A percentile compares a stretch with the other conserved stretches of the same genome.
phyloP scores from a whole-genome alignment of 2,329 filamentous ascomycete genomes.

The Elsinoe fawcettii region DNA sequence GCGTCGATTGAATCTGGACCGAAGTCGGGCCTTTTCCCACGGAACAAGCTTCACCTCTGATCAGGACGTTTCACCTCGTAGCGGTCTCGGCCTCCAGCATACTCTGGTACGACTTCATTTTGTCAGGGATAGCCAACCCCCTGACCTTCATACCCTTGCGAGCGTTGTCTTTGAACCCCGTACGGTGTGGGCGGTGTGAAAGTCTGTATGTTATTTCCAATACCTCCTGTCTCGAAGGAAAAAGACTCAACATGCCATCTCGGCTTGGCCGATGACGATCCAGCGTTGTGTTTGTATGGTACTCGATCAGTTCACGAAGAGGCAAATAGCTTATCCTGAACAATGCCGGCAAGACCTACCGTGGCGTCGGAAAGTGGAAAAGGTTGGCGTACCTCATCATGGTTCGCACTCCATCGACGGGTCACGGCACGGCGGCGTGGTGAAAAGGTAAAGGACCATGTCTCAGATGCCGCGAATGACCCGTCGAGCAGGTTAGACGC shows the following conservation, averaged over 20 bases:
- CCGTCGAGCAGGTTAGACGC: not conserved
- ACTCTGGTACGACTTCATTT: not conserved
- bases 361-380: not conserved
- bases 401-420: not conserved
- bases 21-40: conserved; percentile 1
- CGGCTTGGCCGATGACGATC: not conserved
- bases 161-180: not conserved
- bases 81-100: not conserved
- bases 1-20: not conserved
- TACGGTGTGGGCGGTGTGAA: not conserved
- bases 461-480: not conserved
- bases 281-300: not conserved
- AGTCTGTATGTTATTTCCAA: not conserved
- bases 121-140: not conserved
- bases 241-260: not conserved
- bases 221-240: not conserved
- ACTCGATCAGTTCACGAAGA: conserved; percentile 1
- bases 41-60: conserved; percentile 10
- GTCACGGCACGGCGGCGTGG: not conserved
- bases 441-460: not conserved
- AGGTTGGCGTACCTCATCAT: not conserved
- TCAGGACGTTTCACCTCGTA: conserved; percentile 1
- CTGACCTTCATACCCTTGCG: not conserved
- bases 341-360: not conserved
- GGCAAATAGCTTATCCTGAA: not conserved